phyloP scores from a whole-genome alignment of 306 rosid species.

The barrel medic (Medicago truncatula) region MtrunA17r5.0-ANR NC_053047.1:2915001-2915500 shows the following conservation, averaged over 20 bases:
- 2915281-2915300: background rate
- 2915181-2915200: background rate
- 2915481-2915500: too few relatives aligned
- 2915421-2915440: too few relatives aligned
- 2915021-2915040: slow-evolving; percentile 23
- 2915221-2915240: background rate
- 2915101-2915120: background rate
- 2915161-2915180: background rate
- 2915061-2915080: background rate
- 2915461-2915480: too few relatives aligned
- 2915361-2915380: too few relatives aligned
- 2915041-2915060: background rate
- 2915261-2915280: background rate
- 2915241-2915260: background rate
- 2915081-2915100: slow-evolving; percentile 15
- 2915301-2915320: too few relatives aligned
- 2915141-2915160: background rate
- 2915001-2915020: slow-evolving; percentile 47
- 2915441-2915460: too few relatives aligned
- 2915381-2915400: too few relatives aligned
- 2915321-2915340: too few relatives aligned
- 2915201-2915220: background rate
- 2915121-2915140: background rate
- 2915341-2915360: too few relatives aligned
- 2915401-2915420: too few relatives aligned